Conservation (phyloP, 345 rosid species). For the Hevea brasiliensis region DNA sequence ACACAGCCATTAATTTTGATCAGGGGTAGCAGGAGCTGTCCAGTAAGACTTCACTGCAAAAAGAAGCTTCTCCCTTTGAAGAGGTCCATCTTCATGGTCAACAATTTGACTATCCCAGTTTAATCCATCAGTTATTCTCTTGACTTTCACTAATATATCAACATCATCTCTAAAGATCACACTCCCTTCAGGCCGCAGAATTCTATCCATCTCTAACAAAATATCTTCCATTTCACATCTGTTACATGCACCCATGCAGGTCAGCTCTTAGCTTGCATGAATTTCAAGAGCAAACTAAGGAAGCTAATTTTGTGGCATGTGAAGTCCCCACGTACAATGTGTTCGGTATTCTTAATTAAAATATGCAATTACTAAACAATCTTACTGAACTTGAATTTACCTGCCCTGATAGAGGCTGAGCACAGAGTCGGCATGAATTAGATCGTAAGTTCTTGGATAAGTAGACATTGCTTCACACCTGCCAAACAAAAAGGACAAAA, state of each 20-base stretch:
- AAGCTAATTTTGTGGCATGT: too few species aligned
- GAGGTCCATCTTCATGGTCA: conserved; percentile 73
- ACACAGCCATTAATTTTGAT: conserved; percentile 3
- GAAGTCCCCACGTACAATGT: too few species aligned
- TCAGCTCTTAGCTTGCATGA: neutral
- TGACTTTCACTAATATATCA: conserved; percentile 51
- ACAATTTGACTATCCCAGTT: conserved; percentile 51
- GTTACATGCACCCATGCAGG: neutral
- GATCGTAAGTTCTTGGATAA: conserved; percentile 56
- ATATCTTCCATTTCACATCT: conserved; percentile 61
- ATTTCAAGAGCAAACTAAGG: neutral
- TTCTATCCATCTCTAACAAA: conserved; percentile 63
- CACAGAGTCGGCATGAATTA: conserved; percentile 44
- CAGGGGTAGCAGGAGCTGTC: conserved; percentile 42
- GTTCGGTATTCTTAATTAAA: too few species aligned
- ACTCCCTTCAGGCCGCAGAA: conserved; percentile 65
- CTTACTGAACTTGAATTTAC: too few species aligned
- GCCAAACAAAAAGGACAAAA: neutral
- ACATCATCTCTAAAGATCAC: conserved; percentile 60
- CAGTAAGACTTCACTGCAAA: conserved; percentile 56
- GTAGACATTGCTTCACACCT: conserved; percentile 71
- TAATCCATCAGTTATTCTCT: conserved; percentile 48
- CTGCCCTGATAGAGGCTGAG: conserved; percentile 41
- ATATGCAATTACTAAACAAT: too few species aligned
- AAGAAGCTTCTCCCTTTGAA: conserved; percentile 52